Base-by-base conservation (phyloP, 257 asterid species). In the Ballota nigra region DNA sequence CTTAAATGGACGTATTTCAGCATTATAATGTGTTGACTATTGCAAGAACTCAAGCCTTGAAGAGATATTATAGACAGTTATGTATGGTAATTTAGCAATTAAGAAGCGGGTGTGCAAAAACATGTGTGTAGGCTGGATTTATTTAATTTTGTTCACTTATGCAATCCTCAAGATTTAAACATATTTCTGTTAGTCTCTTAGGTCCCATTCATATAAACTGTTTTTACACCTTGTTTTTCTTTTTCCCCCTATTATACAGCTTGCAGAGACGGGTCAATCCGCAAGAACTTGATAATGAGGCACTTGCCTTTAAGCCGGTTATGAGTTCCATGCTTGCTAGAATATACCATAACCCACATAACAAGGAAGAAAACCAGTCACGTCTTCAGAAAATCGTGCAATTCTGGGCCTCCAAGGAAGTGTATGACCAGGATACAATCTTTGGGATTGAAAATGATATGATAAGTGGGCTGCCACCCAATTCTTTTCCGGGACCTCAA, bases 351-450 rank as follows among this genome's bases (percentile, higher is more conserved):
- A 94, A 91, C 78, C 99, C 86, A 22, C 90, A 84, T 41, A 89
- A 91, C 86, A 89, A 83, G 86, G 99, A 94, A 61, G 99, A 94
- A 83, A 91, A 94, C 74, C 99, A 94, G 85, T 84, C 95, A 2
- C 97, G 97, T 9, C 87, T 94, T 75, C 92, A 86, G 82, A 91
- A 94, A 73, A 94, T 94, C 68, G 56, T 94, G 68, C 98, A 91
- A 72, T 94, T 94, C 74, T 72, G 97, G 91, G 85, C 83, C 95
- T 84, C 97, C 92, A 86, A 80, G 89, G 91, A 73, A 94, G 91
- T 66, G 56, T 94, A 66, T 26, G 29, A 26, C 3, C 29, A 26
- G 3, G 29, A 26, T 26, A 26, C 98, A 91, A 72, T 94, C 72
- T 94, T 45, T 69, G 83, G 72, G 45, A 79, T 95, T 73, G 98